These are phyloP conservation scores for Mycosphaerella arachidis DNA, from an alignment of 2,329 filamentous ascomycete genomes.

Conservation along the genomic window DNA sequence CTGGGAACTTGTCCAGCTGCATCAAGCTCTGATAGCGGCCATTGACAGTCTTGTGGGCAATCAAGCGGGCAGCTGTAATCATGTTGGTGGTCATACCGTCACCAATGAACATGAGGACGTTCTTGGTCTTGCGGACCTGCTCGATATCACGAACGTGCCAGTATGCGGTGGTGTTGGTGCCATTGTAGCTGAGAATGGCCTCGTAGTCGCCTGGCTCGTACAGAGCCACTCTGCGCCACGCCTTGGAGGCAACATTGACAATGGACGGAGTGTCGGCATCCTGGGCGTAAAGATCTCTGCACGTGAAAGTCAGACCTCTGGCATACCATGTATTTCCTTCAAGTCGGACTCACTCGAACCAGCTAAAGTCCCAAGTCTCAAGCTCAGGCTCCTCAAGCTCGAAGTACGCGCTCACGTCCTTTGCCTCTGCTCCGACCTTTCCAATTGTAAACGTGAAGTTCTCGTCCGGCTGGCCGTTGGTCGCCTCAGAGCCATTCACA, in stretches of 20 bases:
- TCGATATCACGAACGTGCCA: constrained; percentile 72
- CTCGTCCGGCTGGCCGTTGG: constrained; percentile 61
- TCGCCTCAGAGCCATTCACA: constrained; percentile 72
- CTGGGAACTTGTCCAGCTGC: constrained; percentile 72
- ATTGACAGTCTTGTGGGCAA: constrained; percentile 78
- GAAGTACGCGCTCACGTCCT: constrained; percentile 63
- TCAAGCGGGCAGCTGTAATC: constrained; percentile 63
- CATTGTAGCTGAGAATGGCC: constrained; percentile 68
- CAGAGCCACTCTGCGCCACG: constrained; percentile 69
- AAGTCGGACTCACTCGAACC: constrained; percentile 58
- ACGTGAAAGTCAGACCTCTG: constrained; percentile 1
- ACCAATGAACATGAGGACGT: constrained; percentile 80
- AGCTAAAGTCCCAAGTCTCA: constrained; percentile 79
- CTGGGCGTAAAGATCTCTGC: constrained; percentile 65
- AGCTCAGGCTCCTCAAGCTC: constrained; percentile 64
- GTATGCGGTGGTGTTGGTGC: constrained; percentile 65
- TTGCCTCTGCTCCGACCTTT: constrained; percentile 55
- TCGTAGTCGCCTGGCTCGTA: constrained; percentile 76
- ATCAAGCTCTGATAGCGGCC: constrained; percentile 74
- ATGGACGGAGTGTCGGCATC: constrained; percentile 65
- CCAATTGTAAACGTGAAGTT: constrained; percentile 70
- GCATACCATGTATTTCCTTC: background rate
- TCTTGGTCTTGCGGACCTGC: constrained; percentile 63
- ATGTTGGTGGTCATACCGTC: constrained; percentile 62
- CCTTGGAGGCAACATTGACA: constrained; percentile 76